Evolutionary conservation across 2,329 filamentous ascomycete species (phyloP).

Genomic region (Diaporthe sp.): DNA sequence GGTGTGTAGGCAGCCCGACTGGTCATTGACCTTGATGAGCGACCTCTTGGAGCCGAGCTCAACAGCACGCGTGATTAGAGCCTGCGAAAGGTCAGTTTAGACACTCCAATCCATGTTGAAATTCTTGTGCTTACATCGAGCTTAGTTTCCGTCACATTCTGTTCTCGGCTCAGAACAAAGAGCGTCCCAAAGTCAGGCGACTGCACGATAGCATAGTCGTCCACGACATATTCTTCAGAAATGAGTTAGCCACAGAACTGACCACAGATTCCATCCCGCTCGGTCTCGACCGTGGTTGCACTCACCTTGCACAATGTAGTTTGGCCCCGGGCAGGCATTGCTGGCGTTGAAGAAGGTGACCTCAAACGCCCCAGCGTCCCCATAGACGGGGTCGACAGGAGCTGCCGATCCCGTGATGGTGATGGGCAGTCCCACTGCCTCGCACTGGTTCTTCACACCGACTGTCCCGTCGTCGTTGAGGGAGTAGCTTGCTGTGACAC

Average conservation of each 20-base stretch:
- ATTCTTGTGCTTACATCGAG: constrained; percentile 39
- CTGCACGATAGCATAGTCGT: constrained; percentile 44
- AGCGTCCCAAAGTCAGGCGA: constrained; percentile 41
- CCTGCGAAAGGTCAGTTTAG: constrained; percentile 16
- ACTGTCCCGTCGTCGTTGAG: constrained; percentile 43
- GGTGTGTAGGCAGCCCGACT: constrained; percentile 39
- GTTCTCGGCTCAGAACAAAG: constrained; percentile 44
- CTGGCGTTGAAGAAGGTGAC: constrained; percentile 41
- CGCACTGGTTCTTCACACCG: constrained; percentile 42
- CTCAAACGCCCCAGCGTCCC: constrained; percentile 41
- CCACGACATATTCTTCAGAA: constrained; percentile 41
- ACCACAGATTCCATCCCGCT: no score
- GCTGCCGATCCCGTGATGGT: constrained; percentile 41
- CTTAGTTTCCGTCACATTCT: constrained; percentile 40
- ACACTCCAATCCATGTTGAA: no score
- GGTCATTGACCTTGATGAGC: constrained; percentile 34
- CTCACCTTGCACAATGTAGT: constrained; percentile 45
- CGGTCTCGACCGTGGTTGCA: neutral
- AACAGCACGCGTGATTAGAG: constrained; percentile 34
- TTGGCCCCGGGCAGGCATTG: constrained; percentile 42
- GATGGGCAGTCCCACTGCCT: constrained; percentile 40
- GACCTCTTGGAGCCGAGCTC: constrained; percentile 36
- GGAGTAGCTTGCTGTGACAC: constrained; percentile 43
- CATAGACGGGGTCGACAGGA: constrained; percentile 42
- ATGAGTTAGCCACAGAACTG: neutral